Conservation (phyloP, 1,284 basidiomycete genomes). For the Sanghuangporus weigelae region DNA sequence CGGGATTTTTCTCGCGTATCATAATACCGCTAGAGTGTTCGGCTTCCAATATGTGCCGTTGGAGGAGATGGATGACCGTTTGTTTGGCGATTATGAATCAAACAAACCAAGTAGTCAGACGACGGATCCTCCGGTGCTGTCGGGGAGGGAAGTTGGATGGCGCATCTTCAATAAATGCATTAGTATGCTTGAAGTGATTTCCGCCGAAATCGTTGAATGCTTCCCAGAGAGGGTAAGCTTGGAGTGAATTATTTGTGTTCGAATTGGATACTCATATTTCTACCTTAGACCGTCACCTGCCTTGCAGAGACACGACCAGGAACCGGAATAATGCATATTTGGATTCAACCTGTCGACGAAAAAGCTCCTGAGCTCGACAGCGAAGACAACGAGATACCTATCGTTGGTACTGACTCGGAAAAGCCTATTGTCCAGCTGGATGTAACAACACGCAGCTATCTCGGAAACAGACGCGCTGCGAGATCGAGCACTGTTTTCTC, state of each 20-base stretch:
- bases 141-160: constrained; percentile 50
- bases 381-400: constrained; percentile 3
- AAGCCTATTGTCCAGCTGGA: constrained; percentile 39
- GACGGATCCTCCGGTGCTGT: constrained; percentile 19
- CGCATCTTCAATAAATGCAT: constrained; percentile 79
- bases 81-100: constrained; percentile 60
- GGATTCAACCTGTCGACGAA: constrained; percentile 50
- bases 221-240: constrained; percentile 63
- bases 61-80: constrained; percentile 79
- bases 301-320: constrained; percentile 51
- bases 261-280: neutral
- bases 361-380: neutral
- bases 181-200: constrained; percentile 65
- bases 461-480: constrained; percentile 29
- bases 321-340: constrained; percentile 47
- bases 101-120: neutral
- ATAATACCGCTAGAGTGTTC: constrained; percentile 86
- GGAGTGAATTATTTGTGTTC: neutral
- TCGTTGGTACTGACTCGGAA: constrained; percentile 21
- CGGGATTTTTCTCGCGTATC: constrained; percentile 92
- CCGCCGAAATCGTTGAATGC: constrained; percentile 53
- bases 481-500: constrained; percentile 32
- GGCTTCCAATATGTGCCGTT: constrained; percentile 94
- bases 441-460: constrained; percentile 31
- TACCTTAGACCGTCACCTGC: constrained; percentile 47